phyloP scores from a whole-genome alignment of 2,329 filamentous ascomycete species.

The Drechslerella coelobrocha region DNA sequence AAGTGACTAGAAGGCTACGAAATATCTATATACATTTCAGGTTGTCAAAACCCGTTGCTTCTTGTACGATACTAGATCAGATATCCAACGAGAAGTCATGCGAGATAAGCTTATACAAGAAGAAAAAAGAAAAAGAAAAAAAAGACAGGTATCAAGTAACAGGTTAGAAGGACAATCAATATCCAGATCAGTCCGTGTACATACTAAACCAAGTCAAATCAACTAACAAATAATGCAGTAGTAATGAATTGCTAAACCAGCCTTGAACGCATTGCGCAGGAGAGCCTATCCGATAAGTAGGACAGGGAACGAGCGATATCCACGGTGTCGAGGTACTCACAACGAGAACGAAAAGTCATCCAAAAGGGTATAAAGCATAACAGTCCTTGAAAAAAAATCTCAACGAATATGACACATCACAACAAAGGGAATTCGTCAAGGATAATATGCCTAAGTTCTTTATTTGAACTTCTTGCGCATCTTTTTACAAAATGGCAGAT shows the following conservation, averaged over 20 bases:
- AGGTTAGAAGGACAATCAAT: not conserved
- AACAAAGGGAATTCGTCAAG: conserved; percentile 43
- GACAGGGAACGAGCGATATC: not conserved
- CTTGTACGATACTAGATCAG: not conserved
- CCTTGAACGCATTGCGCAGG: not conserved
- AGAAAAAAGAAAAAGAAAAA: not conserved
- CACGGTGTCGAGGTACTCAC: conserved; percentile 2
- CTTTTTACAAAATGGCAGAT: not conserved
- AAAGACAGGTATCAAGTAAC: not conserved
- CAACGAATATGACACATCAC: conserved; percentile 10
- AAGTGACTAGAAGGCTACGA: too few relatives aligned
- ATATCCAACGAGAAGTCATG: conserved; percentile 4
- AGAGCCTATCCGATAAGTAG: not conserved
- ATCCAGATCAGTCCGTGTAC: not conserved
- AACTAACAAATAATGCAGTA: not conserved
- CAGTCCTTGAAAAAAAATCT: conserved; percentile 14
- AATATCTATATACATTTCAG: conserved; percentile 27
- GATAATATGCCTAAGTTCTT: conserved; percentile 9
- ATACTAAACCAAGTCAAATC: not conserved
- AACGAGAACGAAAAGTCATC: conserved; percentile 1
- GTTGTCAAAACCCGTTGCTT: conserved; percentile 35
- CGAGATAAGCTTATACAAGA: not conserved
- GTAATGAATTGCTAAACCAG: not conserved
- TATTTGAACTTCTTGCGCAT: not conserved
- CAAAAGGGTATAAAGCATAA: conserved; percentile 40